Percentiles rank a stretch among this genome's conserved stretches.
phyloP scores from a whole-genome alignment of 1,284 basidiomycete species.

The Sparassis latifolia region DNA sequence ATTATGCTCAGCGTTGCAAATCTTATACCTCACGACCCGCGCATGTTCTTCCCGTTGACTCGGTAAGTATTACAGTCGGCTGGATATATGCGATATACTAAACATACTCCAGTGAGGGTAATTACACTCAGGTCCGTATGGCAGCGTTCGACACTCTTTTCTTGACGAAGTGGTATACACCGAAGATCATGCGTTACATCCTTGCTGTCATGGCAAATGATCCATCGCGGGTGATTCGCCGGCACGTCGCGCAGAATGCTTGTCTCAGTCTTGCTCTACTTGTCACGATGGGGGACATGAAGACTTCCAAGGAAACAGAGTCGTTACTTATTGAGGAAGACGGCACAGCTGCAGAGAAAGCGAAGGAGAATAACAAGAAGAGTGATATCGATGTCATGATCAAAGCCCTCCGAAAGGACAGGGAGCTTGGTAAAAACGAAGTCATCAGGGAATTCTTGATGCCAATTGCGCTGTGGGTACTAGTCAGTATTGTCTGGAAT shows the following conservation, averaged over 20 bases:
- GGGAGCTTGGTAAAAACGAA: conserved; percentile 81
- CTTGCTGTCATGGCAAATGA: conserved; percentile 88
- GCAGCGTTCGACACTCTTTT: conserved; percentile 93
- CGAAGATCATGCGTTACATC: conserved; percentile 83
- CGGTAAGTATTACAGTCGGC: conserved; percentile 45
- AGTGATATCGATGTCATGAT: conserved; percentile 78
- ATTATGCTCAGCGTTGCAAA: conserved; percentile 75
- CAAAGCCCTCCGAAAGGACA: conserved; percentile 77
- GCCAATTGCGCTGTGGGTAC: conserved; percentile 70
- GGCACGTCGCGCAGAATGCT: conserved; percentile 81
- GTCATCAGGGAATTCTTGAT: conserved; percentile 74
- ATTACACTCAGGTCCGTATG: conserved; percentile 86
- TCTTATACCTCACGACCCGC: conserved; percentile 77
- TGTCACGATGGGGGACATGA: conserved; percentile 88
- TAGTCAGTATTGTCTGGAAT: conserved; percentile 1
- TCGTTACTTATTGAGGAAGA: conserved; percentile 81
- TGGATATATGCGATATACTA: background rate
- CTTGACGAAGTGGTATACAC: conserved; percentile 83
- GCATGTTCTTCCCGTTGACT: conserved; percentile 84
- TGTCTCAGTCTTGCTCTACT: conserved; percentile 86
- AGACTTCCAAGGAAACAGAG: conserved; percentile 69
- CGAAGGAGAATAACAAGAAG: conserved; percentile 64
- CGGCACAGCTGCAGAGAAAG: conserved; percentile 63
- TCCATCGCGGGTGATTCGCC: conserved; percentile 74
- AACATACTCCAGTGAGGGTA: conserved; percentile 67